phyloP scores from a whole-genome alignment of 2,329 filamentous ascomycete genomes.

The Aspergillus sergii region DNA sequence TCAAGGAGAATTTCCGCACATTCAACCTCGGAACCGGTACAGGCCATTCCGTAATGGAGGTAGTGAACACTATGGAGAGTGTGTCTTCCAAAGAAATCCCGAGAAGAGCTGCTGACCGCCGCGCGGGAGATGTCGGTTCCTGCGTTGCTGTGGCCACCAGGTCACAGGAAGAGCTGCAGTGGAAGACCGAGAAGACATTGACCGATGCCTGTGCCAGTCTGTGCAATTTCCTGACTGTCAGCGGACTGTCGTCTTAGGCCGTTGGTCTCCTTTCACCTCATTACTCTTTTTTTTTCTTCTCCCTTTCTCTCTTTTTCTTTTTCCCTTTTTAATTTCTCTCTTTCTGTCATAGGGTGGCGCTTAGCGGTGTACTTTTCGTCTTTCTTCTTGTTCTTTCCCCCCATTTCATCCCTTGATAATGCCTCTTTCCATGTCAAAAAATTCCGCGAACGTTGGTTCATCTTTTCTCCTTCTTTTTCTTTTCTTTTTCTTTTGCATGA shows the following conservation, averaged over 20 bases:
- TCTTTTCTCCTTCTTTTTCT: slow-evolving; percentile 2
- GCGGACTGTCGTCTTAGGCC: slow-evolving; percentile 28
- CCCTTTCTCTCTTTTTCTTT: slow-evolving; percentile 6
- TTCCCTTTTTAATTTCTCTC: neutral
- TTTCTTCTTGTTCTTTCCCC: slow-evolving; percentile 1
- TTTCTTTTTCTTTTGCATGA: slow-evolving; percentile 11
- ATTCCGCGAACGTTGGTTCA: slow-evolving; percentile 1
- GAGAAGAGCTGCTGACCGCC: slow-evolving; percentile 34
- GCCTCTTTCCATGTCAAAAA: neutral
- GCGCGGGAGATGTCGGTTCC: slow-evolving; percentile 42
- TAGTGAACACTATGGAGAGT: slow-evolving; percentile 41
- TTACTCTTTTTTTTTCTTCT: neutral
- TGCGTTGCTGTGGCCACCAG: slow-evolving; percentile 41
- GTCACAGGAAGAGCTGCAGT: slow-evolving; percentile 58
- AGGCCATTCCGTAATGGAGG: slow-evolving; percentile 42
- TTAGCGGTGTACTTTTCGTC: neutral
- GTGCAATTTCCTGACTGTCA: slow-evolving; percentile 40
- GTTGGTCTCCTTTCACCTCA: neutral
- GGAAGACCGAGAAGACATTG: slow-evolving; percentile 42
- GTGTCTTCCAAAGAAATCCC: slow-evolving; percentile 40
- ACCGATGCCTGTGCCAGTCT: slow-evolving; percentile 42
- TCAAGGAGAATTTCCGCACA: slow-evolving; percentile 44
- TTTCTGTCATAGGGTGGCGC: slow-evolving; percentile 13
- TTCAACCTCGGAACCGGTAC: slow-evolving; percentile 45
- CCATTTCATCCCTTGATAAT: neutral